A percentile compares a stretch with the other conserved stretches of the same genome.
These are phyloP conservation scores for Karstenula rhodostoma DNA, from an alignment of 2,329 filamentous ascomycete genomes.

Conservation along the genomic window DNA sequence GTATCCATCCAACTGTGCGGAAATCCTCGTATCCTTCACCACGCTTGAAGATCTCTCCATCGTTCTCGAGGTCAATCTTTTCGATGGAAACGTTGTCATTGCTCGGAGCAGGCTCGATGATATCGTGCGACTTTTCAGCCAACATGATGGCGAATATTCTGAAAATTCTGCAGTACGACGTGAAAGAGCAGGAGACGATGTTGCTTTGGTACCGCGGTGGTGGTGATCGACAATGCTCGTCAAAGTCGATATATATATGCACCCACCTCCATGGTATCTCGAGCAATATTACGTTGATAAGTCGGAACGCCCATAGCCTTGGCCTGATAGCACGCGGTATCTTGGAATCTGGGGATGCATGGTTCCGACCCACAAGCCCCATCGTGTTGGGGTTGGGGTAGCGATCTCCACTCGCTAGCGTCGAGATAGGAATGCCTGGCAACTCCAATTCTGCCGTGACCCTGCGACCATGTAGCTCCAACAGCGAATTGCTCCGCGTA, in stretches of 20 bases:
- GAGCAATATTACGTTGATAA: conserved; percentile 16
- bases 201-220: neutral
- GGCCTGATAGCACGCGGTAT: conserved; percentile 22
- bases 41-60: conserved; percentile 61
- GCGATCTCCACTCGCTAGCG: conserved; percentile 21
- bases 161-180: conserved; percentile 2
- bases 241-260: conserved; percentile 18
- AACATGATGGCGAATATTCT: conserved; percentile 24
- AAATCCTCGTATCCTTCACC: conserved; percentile 60
- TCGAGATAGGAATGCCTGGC: conserved; percentile 19
- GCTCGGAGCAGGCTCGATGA: conserved; percentile 32
- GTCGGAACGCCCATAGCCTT: conserved; percentile 10
- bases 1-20: conserved; percentile 62
- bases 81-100: conserved; percentile 31
- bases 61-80: conserved; percentile 40
- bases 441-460: conserved; percentile 21
- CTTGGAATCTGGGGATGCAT: conserved; percentile 36
- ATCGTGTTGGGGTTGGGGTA: conserved; percentile 29
- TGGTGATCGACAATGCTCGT: conserved; percentile 4
- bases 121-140: conserved; percentile 36
- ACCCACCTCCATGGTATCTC: conserved; percentile 11
- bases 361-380: conserved; percentile 24
- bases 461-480: conserved; percentile 5
- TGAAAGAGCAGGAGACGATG: neutral
- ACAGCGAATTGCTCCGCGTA: neutral